These are phyloP conservation scores for Jatropha curcas DNA, from an alignment of 345 rosid species.

Conservation along the genomic window DNA sequence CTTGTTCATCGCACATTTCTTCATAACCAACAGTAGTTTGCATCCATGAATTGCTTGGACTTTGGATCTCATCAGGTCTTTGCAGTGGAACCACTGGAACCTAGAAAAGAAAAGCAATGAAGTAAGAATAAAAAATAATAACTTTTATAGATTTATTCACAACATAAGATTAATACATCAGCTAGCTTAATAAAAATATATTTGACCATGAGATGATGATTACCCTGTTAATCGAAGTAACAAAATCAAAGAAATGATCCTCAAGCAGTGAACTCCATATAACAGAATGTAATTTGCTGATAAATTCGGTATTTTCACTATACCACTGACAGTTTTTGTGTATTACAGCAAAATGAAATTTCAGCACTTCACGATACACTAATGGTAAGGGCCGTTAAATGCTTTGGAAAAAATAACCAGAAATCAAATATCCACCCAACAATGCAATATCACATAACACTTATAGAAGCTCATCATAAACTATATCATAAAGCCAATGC, in stretches of 20 bases:
- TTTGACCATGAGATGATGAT: too few species aligned
- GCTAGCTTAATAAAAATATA: not conserved
- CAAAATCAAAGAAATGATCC: not conserved
- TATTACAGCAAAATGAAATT: not conserved
- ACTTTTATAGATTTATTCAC: not conserved
- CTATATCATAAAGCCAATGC: not conserved
- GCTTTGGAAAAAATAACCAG: not conserved
- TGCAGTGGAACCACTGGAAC: slow-evolving; percentile 85
- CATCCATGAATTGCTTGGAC: slow-evolving; percentile 63
- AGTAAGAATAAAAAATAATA: not conserved
- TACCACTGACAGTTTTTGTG: not conserved
- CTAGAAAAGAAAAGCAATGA: slow-evolving; percentile 32
- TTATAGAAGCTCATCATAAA: not conserved
- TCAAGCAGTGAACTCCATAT: not conserved
- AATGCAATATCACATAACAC: not conserved
- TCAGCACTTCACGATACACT: not conserved
- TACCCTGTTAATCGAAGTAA: not conserved
- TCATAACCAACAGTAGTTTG: slow-evolving; percentile 52
- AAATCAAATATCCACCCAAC: not conserved
- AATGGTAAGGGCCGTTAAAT: not conserved
- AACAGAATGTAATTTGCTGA: not conserved
- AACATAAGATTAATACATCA: not conserved
- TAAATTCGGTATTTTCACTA: not conserved
- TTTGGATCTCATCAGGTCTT: slow-evolving; percentile 84
- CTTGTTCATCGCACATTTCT: slow-evolving; percentile 61